Conservation (phyloP, 495 filamentous ascomycete genomes). For the Articulospora tetracladia region DNA sequence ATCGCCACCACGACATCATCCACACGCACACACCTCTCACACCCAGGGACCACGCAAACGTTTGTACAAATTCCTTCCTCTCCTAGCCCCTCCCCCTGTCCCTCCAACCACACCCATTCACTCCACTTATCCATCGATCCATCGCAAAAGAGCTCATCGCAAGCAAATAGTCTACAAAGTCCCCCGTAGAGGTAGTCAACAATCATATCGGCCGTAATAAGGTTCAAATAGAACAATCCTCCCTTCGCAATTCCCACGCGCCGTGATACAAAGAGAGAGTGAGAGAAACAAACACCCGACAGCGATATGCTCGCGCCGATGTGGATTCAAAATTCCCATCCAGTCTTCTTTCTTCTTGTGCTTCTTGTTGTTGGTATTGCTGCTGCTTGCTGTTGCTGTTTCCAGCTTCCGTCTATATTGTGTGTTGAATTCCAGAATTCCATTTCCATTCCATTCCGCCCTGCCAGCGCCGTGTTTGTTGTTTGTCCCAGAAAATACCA, state of each 20-base stretch:
- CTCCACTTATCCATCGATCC: not conserved
- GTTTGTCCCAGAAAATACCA: slow-evolving; percentile 1
- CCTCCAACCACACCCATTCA: not conserved
- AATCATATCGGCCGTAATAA: slow-evolving; percentile 14
- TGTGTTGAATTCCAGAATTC: slow-evolving; percentile 1
- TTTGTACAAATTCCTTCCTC: not conserved
- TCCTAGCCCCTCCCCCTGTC: not conserved
- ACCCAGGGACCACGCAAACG: not conserved
- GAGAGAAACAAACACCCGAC: not conserved
- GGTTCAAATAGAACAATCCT: not conserved
- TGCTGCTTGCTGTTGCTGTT: not conserved
- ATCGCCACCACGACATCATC: not conserved
- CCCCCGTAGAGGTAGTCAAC: slow-evolving; percentile 1
- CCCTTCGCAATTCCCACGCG: not conserved
- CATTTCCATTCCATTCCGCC: not conserved
- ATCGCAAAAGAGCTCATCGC: not conserved
- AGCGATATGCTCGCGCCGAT: not conserved
- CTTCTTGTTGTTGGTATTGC: not conserved
- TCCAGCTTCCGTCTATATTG: not conserved
- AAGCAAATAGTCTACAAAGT: not conserved
- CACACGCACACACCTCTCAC: not conserved
- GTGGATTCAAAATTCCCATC: not conserved
- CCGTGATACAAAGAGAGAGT: too few relatives aligned
- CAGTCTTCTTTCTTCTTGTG: not conserved
- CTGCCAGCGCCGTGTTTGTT: not conserved